Evolutionary conservation across 495 filamentous ascomycete species (phyloP).

Genomic region (Cetradonia linearis): DNA sequence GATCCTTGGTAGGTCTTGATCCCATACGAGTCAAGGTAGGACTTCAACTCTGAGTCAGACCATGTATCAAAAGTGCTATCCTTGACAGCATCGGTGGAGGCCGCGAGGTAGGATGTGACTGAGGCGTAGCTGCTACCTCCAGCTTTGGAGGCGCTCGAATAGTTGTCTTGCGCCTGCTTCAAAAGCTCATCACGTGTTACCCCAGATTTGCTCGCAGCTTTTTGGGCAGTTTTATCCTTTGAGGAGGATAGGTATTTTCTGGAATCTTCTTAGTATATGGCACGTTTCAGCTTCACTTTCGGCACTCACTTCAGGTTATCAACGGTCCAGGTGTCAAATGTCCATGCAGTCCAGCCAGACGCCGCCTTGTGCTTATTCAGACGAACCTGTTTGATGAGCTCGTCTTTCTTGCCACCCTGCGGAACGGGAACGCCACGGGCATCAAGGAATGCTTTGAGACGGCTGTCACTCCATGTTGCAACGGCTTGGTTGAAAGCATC

Average conservation of each 20-base stretch:
- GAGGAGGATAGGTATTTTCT: conserved; percentile 59
- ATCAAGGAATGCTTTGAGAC: conserved; percentile 62
- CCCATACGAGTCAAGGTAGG: conserved; percentile 72
- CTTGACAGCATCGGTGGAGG: conserved; percentile 60
- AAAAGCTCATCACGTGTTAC: conserved; percentile 64
- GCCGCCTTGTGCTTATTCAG: conserved; percentile 63
- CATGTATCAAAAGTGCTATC: conserved; percentile 65
- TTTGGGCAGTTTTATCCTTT: conserved; percentile 54
- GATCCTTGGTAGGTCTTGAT: conserved; percentile 63
- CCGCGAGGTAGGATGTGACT: conserved; percentile 60
- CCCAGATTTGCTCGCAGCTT: conserved; percentile 48
- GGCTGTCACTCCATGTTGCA: conserved; percentile 57
- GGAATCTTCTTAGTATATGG: conserved; percentile 19
- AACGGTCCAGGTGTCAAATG: conserved; percentile 71
- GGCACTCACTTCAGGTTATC: conserved; percentile 58
- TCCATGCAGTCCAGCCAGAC: conserved; percentile 65
- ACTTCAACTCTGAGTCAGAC: conserved; percentile 72
- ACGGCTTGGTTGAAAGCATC: conserved; percentile 58
- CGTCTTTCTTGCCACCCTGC: conserved; percentile 64
- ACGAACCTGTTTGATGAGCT: conserved; percentile 67
- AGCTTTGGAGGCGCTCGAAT: conserved; percentile 55
- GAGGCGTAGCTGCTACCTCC: conserved; percentile 62
- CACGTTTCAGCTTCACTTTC: not conserved
- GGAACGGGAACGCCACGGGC: conserved; percentile 55
- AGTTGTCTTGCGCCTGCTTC: conserved; percentile 60